phyloP scores from a whole-genome alignment of 148 eudicot species.

The Nepenthes gracilis region DNA sequence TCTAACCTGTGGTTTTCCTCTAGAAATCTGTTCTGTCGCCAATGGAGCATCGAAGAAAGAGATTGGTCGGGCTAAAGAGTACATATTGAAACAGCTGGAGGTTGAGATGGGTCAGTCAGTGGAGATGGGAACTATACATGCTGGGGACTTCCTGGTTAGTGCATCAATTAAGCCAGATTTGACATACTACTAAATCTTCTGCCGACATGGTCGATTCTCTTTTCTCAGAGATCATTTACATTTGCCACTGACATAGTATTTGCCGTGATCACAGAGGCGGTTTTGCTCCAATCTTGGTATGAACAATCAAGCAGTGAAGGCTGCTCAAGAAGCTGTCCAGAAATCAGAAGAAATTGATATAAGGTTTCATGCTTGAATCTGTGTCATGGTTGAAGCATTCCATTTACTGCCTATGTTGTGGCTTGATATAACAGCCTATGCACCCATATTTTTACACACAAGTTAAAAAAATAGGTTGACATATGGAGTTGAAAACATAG shows the following conservation, averaged over 20 bases:
- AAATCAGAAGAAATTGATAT: conserved; percentile 58
- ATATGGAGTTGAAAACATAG: no score
- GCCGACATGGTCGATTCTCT: no score
- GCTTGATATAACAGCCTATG: no score
- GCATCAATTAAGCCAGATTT: no score
- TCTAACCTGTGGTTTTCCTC: conserved; percentile 31
- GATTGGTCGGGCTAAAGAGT: conserved; percentile 93
- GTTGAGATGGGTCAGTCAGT: conserved; percentile 89
- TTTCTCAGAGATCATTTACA: neutral
- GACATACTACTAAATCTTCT: neutral
- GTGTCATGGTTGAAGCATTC: no score
- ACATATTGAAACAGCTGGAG: conserved; percentile 85
- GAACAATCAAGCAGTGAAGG: conserved; percentile 64
- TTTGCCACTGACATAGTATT: neutral
- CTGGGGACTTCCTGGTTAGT: no score
- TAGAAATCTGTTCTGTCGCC: conserved; percentile 94
- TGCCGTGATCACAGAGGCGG: conserved; percentile 8
- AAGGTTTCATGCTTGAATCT: conserved; percentile 10
- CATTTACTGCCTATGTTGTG: no score
- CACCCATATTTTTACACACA: no score
- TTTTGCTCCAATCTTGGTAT: conserved; percentile 53
- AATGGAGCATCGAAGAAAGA: conserved; percentile 98
- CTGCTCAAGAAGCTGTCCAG: conserved; percentile 67
- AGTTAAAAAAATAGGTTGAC: no score
- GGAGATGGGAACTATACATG: conserved; percentile 26